Conservation (phyloP, 2,329 filamentous ascomycete species). For the Colletotrichum musicola region DNA sequence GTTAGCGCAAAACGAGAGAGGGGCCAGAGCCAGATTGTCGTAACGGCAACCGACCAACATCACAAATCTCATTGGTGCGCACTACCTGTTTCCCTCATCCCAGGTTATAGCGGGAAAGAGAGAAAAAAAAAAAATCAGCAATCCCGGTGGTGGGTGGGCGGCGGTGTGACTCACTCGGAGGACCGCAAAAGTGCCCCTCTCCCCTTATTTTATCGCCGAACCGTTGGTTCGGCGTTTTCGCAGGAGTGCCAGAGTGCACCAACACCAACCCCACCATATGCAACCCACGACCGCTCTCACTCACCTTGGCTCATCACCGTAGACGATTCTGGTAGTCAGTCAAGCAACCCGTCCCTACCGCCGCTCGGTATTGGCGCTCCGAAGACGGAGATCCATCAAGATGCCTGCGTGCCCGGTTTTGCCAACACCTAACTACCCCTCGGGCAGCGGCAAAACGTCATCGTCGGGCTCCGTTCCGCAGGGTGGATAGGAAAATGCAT, state of each 20-base stretch:
- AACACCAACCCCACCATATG: background rate
- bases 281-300: conserved; percentile 4
- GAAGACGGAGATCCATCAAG: background rate
- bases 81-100: too few relatives aligned
- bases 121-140: background rate
- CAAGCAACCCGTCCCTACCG: background rate
- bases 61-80: background rate
- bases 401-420: too few relatives aligned
- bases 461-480: conserved; percentile 6
- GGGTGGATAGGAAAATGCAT: background rate
- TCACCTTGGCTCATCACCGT: background rate
- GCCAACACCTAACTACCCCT: too few relatives aligned
- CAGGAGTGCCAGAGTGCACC: background rate
- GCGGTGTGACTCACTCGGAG: conserved; percentile 34
- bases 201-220: conserved; percentile 22
- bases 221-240: conserved; percentile 16
- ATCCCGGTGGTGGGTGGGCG: conserved; percentile 2
- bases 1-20: background rate
- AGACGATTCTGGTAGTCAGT: background rate
- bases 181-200: background rate
- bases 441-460: background rate
- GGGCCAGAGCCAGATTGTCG: background rate
- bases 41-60: background rate
- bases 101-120: background rate
- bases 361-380: background rate